phyloP scores from a whole-genome alignment of 1,139 yeast genomes.

The Hyphopichia fennica region DNA sequence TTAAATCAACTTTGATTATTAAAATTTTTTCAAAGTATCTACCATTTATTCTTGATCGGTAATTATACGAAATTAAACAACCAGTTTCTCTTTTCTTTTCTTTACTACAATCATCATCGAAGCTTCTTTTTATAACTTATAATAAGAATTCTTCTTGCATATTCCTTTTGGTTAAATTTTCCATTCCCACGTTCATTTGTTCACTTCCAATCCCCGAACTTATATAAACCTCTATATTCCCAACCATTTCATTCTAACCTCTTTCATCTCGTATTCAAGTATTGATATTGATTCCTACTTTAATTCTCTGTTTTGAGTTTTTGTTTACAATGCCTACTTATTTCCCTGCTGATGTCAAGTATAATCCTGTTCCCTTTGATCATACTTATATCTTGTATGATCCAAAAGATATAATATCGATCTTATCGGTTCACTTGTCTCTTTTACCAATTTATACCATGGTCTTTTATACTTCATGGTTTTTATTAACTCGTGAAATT shows the following conservation, averaged over 20 bases:
- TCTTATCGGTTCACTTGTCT: slow-evolving; percentile 68
- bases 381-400: slow-evolving; percentile 81
- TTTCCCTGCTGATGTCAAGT: slow-evolving; percentile 19
- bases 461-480: slow-evolving; percentile 82
- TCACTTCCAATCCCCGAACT: neutral
- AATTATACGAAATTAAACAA: too few species aligned
- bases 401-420: slow-evolving; percentile 61
- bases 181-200: neutral
- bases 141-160: too few species aligned
- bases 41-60: too few species aligned
- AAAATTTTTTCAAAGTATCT: too few species aligned
- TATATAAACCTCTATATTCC: neutral
- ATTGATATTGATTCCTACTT: too few species aligned
- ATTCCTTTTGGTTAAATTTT: neutral
- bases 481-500: slow-evolving; percentile 75
- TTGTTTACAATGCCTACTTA: slow-evolving; percentile 21
- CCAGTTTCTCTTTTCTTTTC: too few species aligned
- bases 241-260: neutral
- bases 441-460: slow-evolving; percentile 80
- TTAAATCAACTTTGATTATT: too few species aligned
- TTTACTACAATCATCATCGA: too few species aligned
- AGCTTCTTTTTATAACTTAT: too few species aligned
- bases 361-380: slow-evolving; percentile 53
- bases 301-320: too few species aligned
- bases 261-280: neutral